phyloP scores from a whole-genome alignment of 23 red algal genomes.

The Agarophyton chilense region DNA sequence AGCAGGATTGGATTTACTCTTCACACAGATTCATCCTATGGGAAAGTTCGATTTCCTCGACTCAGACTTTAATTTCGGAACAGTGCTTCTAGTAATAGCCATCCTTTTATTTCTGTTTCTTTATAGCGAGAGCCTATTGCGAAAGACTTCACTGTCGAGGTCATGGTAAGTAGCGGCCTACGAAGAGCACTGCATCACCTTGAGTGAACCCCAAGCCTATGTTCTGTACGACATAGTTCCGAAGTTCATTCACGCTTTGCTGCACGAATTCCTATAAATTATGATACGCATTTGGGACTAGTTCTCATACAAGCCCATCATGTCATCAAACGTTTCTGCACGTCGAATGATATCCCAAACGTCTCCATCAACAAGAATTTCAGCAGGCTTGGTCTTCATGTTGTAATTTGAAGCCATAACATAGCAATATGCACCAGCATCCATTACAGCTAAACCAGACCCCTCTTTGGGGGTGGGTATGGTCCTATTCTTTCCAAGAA shows the following conservation, averaged over 20 bases:
- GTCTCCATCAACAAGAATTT: conserved; percentile 89
- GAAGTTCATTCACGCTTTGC: too few relatives aligned
- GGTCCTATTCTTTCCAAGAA: conserved; percentile 84
- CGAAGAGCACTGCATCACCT: background rate
- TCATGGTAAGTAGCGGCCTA: conserved; percentile 25
- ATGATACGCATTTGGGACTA: too few relatives aligned
- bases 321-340: conserved; percentile 85
- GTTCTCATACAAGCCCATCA: conserved; percentile 72
- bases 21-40: conserved; percentile 27
- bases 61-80: conserved; percentile 30
- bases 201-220: background rate
- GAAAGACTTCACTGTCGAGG: conserved; percentile 7
- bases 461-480: conserved; percentile 81
- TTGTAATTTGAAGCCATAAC: conserved; percentile 98
- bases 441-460: conserved; percentile 88
- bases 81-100: conserved; percentile 36
- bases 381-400: conserved; percentile 88
- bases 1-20: conserved; percentile 43
- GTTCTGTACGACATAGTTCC: too few relatives aligned
- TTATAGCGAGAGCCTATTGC: conserved; percentile 21
- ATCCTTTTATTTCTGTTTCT: background rate
- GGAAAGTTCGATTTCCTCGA: conserved; percentile 58
- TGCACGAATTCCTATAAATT: too few relatives aligned
- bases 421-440: conserved; percentile 91
- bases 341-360: conserved; percentile 79